Evolutionary conservation across 2,329 filamentous ascomycete genomes (phyloP).

Genomic region (Cytospora piceicola): DNA sequence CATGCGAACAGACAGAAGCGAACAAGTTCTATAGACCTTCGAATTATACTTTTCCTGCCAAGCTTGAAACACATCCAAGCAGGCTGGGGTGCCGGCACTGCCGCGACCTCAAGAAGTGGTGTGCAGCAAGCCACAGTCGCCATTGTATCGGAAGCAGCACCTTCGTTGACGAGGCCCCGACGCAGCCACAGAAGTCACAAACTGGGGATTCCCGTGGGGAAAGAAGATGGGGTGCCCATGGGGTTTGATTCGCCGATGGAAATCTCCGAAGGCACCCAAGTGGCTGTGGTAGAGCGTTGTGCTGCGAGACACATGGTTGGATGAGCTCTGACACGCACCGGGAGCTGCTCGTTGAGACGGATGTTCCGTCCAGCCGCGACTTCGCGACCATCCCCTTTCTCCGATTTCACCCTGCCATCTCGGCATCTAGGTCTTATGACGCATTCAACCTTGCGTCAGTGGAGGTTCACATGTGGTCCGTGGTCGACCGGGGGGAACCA

Average conservation of each 20-base stretch:
- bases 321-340: neutral
- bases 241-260: conserved; percentile 16
- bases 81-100: neutral
- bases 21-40: neutral
- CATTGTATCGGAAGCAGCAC: neutral
- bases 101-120: neutral
- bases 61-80: neutral
- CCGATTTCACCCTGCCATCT: neutral
- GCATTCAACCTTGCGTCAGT: conserved; percentile 11
- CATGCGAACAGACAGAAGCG: neutral
- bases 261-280: conserved; percentile 2
- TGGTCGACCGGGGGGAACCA: neutral
- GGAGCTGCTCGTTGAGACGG: neutral
- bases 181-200: too few relatives aligned
- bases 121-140: neutral
- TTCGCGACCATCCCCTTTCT: neutral
- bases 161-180: neutral
- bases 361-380: conserved; percentile 2
- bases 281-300: conserved; percentile 3
- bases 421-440: neutral
- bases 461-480: neutral
- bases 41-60: neutral
- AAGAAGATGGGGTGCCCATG: too few relatives aligned
- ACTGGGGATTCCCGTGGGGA: too few relatives aligned
- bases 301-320: neutral